These are phyloP conservation scores for Beauveria brongniartii DNA, from an alignment of 2,329 filamentous ascomycete species.

Conservation along the genomic window DNA sequence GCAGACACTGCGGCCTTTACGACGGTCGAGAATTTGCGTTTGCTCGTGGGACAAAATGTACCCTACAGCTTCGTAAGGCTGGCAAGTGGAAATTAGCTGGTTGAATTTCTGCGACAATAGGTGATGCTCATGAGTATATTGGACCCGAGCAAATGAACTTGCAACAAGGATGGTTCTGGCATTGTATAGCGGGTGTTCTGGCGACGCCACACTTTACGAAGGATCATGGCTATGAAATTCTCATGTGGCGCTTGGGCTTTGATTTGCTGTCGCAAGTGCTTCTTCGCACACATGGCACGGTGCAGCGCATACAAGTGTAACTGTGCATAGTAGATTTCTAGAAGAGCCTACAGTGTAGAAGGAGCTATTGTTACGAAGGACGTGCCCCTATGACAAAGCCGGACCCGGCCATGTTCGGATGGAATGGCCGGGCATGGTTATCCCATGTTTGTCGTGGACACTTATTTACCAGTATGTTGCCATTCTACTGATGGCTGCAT, in stretches of 20 bases:
- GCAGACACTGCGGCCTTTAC: conserved; percentile 78
- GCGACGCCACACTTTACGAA: neutral
- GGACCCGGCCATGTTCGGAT: neutral
- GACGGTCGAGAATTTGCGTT: conserved; percentile 69
- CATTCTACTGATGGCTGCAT: neutral
- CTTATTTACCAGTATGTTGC: neutral
- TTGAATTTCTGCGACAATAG: conserved; percentile 22
- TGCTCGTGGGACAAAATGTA: conserved; percentile 79
- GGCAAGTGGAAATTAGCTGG: conserved; percentile 47
- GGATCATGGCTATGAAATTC: neutral
- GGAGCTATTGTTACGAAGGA: neutral
- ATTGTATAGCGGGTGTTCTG: neutral
- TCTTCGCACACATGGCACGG: too few species aligned
- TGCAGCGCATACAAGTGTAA: neutral
- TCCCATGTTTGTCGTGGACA: neutral
- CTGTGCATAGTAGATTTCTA: neutral
- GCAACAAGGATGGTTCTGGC: neutral
- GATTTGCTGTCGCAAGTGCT: neutral
- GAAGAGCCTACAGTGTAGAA: too few species aligned
- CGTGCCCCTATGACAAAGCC: neutral
- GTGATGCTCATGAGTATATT: neutral
- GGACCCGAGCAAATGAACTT: neutral
- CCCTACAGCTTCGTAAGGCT: conserved; percentile 80
- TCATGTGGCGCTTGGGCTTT: neutral
- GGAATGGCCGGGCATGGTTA: neutral